phyloP scores from a whole-genome alignment of 2,329 filamentous ascomycete species.

The Metarhizium rileyi region DNA sequence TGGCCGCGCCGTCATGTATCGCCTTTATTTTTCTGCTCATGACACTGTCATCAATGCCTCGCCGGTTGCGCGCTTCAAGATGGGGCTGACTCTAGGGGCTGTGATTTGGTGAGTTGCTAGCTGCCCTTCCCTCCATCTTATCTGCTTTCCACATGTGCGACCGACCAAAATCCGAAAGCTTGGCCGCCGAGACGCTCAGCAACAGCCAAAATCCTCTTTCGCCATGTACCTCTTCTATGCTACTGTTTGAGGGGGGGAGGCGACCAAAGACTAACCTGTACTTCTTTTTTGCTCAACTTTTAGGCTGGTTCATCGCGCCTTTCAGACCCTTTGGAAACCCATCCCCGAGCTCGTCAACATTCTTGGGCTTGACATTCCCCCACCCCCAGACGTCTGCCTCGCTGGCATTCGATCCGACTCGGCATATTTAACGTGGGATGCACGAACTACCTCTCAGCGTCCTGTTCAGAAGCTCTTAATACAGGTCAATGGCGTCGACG shows the following conservation, averaged over 20 bases:
- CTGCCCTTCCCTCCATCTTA: conserved; percentile 1
- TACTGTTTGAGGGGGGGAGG: not conserved
- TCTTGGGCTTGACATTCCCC: conserved; percentile 87
- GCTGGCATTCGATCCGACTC: conserved; percentile 82
- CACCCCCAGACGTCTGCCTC: conserved; percentile 79
- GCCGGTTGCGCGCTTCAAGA: conserved; percentile 40
- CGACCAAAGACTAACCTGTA: too few relatives aligned
- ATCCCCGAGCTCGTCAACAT: conserved; percentile 85
- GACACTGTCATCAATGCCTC: conserved; percentile 34
- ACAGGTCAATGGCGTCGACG: conserved; percentile 86
- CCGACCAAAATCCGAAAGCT: too few relatives aligned
- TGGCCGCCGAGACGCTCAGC: not conserved
- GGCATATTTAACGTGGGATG: conserved; percentile 77
- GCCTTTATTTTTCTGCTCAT: conserved; percentile 19
- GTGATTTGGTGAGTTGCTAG: conserved; percentile 38
- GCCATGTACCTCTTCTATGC: not conserved
- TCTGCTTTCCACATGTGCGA: not conserved
- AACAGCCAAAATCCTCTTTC: not conserved
- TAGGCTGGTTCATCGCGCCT: conserved; percentile 78
- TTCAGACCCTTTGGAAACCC: conserved; percentile 81
- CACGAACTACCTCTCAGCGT: conserved; percentile 53
- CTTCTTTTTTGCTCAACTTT: conserved; percentile 1
- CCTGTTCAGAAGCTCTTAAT: conserved; percentile 81
- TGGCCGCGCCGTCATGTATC: conserved; percentile 20
- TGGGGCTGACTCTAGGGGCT: conserved; percentile 44